phyloP scores from a whole-genome alignment of 2,329 filamentous ascomycete species.

The Colletotrichum tropicicola region DNA sequence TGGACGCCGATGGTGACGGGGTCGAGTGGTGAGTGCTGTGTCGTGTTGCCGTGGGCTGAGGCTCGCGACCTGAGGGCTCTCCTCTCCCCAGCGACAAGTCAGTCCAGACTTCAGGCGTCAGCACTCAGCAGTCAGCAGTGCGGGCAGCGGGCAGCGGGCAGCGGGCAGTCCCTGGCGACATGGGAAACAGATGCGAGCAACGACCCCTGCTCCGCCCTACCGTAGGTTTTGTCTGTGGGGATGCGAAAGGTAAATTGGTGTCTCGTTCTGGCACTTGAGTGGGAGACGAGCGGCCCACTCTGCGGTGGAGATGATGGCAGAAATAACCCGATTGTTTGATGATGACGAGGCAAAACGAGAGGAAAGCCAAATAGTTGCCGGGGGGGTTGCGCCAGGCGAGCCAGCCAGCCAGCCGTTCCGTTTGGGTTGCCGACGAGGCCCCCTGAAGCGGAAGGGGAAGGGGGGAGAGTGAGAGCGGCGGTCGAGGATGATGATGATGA shows the following conservation, averaged over 20 bases:
- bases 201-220: slow-evolving; percentile 26
- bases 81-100: not conserved
- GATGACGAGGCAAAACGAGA: slow-evolving; percentile 29
- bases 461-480: not conserved
- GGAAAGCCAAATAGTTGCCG: slow-evolving; percentile 24
- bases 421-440: not conserved
- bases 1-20: not conserved
- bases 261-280: slow-evolving; percentile 14
- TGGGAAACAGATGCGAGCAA: slow-evolving; percentile 23
- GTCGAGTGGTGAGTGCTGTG: not conserved
- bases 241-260: slow-evolving; percentile 26
- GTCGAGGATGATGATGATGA: slow-evolving; percentile 9
- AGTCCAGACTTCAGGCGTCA: not conserved
- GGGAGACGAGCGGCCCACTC: slow-evolving; percentile 5
- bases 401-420: not conserved
- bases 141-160: too few relatives aligned
- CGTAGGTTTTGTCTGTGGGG: slow-evolving; percentile 29
- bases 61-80: too few relatives aligned
- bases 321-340: slow-evolving; percentile 32
- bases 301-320: slow-evolving; percentile 23
- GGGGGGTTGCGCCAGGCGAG: slow-evolving; percentile 1
- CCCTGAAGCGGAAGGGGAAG: not conserved
- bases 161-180: slow-evolving; percentile 6
- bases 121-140: too few relatives aligned
- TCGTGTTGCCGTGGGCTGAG: not conserved